A percentile compares a stretch with the other conserved stretches of the same genome.
Evolutionary conservation across 306 rosid species (phyloP).

Genomic region (Glycine latifolia): DNA sequence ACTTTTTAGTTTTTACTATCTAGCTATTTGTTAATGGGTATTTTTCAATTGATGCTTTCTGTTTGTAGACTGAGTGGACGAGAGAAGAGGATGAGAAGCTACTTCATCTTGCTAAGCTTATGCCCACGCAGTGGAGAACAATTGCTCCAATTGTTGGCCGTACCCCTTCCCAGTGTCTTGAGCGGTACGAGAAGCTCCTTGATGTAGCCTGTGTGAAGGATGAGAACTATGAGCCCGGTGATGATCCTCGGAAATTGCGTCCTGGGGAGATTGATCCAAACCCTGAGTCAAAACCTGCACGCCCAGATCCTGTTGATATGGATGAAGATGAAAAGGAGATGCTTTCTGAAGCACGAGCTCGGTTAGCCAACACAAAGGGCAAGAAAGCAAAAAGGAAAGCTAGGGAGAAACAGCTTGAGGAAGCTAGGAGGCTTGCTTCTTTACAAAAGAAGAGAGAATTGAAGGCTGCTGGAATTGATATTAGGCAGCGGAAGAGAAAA

Average conservation of each 20-base stretch:
- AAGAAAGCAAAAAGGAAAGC: conserved; percentile 95
- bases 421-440: conserved; percentile 94
- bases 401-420: conserved; percentile 95
- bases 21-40: neutral
- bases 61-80: conserved; percentile 86
- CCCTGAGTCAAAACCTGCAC: conserved; percentile 93
- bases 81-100: conserved; percentile 95
- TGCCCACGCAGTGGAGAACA: conserved; percentile 96
- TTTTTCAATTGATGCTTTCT: conserved; percentile 8
- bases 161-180: conserved; percentile 94
- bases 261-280: conserved; percentile 95
- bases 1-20: conserved; percentile 8
- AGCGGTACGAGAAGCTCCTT: conserved; percentile 90
- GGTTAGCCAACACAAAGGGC: conserved; percentile 92
- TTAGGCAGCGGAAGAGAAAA: conserved; percentile 81
- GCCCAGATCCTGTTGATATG: conserved; percentile 97
- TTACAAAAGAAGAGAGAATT: conserved; percentile 87
- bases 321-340: conserved; percentile 97
- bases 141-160: conserved; percentile 95
- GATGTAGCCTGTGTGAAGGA: conserved; percentile 95
- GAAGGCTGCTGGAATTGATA: conserved; percentile 93
- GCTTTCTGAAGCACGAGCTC: conserved; percentile 96
- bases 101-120: conserved; percentile 93
- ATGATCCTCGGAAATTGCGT: conserved; percentile 90
- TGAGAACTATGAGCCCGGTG: conserved; percentile 87